These are phyloP conservation scores for Termitomyces sp. DNA, from an alignment of 768 basidiomycete genomes.

Conservation along the genomic window DNA sequence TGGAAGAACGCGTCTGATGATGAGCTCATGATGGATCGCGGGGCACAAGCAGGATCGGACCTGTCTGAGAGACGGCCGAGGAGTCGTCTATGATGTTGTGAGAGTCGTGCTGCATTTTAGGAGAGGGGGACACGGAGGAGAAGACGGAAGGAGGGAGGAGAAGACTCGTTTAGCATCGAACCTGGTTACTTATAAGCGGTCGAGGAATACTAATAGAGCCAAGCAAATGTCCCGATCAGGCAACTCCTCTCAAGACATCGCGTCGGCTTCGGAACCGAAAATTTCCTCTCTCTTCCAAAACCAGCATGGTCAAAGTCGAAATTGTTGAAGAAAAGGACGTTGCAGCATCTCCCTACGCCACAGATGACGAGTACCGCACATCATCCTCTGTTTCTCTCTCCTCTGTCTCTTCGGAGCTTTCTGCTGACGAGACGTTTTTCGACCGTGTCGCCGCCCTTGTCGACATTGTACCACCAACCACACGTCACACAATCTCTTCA, in stretches of 20 bases:
- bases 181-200: conserved; percentile 27
- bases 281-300: conserved; percentile 15
- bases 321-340: conserved; percentile 81
- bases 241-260: conserved; percentile 10
- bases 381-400: conserved; percentile 71
- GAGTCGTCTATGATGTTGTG: conserved; percentile 19
- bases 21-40: conserved; percentile 3
- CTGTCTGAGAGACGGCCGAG: conserved; percentile 18
- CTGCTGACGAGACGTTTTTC: conserved; percentile 73
- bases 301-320: conserved; percentile 88
- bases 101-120: conserved; percentile 30
- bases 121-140: conserved; percentile 8
- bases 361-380: conserved; percentile 68
- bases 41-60: conserved; percentile 19
- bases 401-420: conserved; percentile 67
- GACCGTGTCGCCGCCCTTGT: conserved; percentile 89
- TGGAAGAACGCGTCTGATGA: conserved; percentile 21
- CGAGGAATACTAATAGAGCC: conserved; percentile 22
- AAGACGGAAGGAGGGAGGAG: conserved; percentile 14
- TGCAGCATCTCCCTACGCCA: conserved; percentile 63
- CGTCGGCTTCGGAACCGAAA: conserved; percentile 21
- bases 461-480: conserved; percentile 92
- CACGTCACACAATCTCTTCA: conserved; percentile 69
- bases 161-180: conserved; percentile 18
- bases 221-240: conserved; percentile 19